Evolutionary conservation across 495 filamentous ascomycete species (phyloP).

Genomic region (Pseudotulostoma volvatum): DNA sequence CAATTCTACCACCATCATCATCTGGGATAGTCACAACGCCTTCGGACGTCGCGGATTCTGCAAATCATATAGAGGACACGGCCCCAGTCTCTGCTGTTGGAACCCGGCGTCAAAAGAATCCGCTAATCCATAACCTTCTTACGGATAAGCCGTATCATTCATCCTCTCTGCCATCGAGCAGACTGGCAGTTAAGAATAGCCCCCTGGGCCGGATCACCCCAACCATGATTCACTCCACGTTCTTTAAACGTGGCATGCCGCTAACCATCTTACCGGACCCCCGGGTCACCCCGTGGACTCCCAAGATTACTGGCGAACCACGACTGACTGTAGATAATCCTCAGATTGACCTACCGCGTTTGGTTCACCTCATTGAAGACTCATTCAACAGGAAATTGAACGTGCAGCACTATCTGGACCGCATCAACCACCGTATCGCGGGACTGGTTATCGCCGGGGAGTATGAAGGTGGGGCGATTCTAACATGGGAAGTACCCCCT

Average conservation of each 20-base stretch:
- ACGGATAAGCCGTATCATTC: slow-evolving; percentile 89
- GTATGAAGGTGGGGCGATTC: slow-evolving; percentile 87
- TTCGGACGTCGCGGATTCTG: slow-evolving; percentile 55
- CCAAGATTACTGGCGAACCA: slow-evolving; percentile 35
- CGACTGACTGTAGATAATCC: slow-evolving; percentile 55
- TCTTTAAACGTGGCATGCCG: slow-evolving; percentile 82
- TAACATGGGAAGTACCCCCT: slow-evolving; percentile 83
- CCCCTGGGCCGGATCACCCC: slow-evolving; percentile 15
- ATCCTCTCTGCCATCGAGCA: slow-evolving; percentile 64
- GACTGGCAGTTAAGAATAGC: slow-evolving; percentile 25
- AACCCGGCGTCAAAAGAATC: slow-evolving; percentile 67
- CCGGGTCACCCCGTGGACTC: slow-evolving; percentile 42
- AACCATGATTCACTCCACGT: slow-evolving; percentile 42
- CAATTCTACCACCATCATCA: slow-evolving; percentile 67
- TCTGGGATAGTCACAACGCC: slow-evolving; percentile 82
- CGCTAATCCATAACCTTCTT: slow-evolving; percentile 88
- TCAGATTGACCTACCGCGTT: slow-evolving; percentile 61
- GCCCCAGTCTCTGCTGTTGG: slow-evolving; percentile 43
- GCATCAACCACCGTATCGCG: slow-evolving; percentile 62
- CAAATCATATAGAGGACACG: slow-evolving; percentile 10
- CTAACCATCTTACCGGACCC: slow-evolving; percentile 68
- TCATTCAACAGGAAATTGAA: slow-evolving; percentile 81
- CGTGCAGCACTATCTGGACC: slow-evolving; percentile 59
- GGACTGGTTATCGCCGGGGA: slow-evolving; percentile 89
- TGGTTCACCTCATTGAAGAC: slow-evolving; percentile 82